phyloP scores from a whole-genome alignment of 208 protist species.

The Angomonas deanei region DNA sequence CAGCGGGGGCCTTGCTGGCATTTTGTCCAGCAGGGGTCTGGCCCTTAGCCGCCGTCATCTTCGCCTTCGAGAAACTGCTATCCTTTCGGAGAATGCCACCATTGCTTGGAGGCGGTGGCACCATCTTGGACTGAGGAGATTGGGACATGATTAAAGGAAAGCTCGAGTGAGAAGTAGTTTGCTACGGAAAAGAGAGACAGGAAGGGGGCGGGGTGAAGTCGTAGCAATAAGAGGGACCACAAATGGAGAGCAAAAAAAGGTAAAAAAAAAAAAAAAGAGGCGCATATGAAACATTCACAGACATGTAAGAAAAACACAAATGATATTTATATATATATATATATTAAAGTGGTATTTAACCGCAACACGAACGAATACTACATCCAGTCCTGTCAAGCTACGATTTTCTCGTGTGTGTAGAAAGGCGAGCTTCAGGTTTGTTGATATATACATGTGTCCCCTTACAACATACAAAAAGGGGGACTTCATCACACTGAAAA shows the following conservation, averaged over 20 bases:
- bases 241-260: neutral
- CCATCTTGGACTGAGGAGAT: neutral
- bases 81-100: conserved; percentile 27
- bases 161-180: neutral
- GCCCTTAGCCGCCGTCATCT: neutral
- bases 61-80: conserved; percentile 25
- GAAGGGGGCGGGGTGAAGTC: neutral
- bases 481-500: neutral
- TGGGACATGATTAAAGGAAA: neutral
- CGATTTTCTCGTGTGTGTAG: too few relatives aligned
- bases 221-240: neutral
- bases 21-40: conserved; percentile 3
- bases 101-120: neutral
- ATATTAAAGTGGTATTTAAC: too few relatives aligned
- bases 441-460: too few relatives aligned
- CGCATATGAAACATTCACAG: too few relatives aligned
- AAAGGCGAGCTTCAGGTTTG: too few relatives aligned
- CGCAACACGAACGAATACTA: too few relatives aligned
- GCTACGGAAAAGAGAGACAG: neutral
- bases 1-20: conserved; percentile 3
- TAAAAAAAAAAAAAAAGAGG: conserved; percentile 5
- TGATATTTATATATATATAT: too few relatives aligned
- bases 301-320: too few relatives aligned
- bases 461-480: too few relatives aligned
- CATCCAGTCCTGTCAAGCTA: too few relatives aligned